A percentile compares a stretch with the other conserved stretches of the same genome.
Conservation (phyloP, 202 grass and related monocot genomes). For the Zoysia matrella region DNA sequence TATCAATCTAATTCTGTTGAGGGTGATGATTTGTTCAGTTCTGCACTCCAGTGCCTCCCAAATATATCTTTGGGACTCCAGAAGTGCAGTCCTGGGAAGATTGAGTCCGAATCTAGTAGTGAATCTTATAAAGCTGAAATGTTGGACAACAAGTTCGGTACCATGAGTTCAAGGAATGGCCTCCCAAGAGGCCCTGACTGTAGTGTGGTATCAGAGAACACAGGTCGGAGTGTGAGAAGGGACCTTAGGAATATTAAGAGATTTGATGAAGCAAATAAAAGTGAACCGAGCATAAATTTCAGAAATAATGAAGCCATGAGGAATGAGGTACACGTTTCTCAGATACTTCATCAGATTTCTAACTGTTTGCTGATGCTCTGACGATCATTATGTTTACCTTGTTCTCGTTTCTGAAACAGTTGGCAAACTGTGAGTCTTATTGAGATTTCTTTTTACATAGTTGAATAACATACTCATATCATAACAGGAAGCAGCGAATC, state of each 20-base stretch:
- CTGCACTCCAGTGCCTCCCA: slow-evolving; percentile 39
- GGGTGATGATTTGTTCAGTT: slow-evolving; percentile 49
- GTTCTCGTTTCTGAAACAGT: slow-evolving; percentile 26
- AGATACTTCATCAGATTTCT: slow-evolving; percentile 57
- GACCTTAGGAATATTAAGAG: background rate
- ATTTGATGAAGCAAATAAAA: slow-evolving; percentile 40
- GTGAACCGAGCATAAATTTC: slow-evolving; percentile 29
- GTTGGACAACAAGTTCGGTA: slow-evolving; percentile 26
- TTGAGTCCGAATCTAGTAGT: slow-evolving; percentile 19
- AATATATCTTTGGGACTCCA: slow-evolving; percentile 22
- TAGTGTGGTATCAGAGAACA: slow-evolving; percentile 28
- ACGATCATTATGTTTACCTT: slow-evolving; percentile 30
- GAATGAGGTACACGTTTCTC: slow-evolving; percentile 42
- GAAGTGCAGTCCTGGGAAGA: background rate
- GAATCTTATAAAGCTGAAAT: slow-evolving; percentile 46
- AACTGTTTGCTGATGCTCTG: slow-evolving; percentile 17
- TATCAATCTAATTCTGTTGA: slow-evolving; percentile 40
- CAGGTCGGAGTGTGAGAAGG: slow-evolving; percentile 3
- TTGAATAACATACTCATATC: slow-evolving; percentile 7
- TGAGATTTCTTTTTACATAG: background rate
- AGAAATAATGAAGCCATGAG: slow-evolving; percentile 25
- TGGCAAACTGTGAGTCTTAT: background rate
- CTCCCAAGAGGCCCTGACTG: slow-evolving; percentile 21
- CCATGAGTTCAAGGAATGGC: slow-evolving; percentile 23
- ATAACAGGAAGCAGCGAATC: slow-evolving; percentile 47